A percentile compares a stretch with the other conserved stretches of the same genome.
phyloP scores from a whole-genome alignment of 148 eudicot genomes.

The Camellia lanceoleosa region DNA sequence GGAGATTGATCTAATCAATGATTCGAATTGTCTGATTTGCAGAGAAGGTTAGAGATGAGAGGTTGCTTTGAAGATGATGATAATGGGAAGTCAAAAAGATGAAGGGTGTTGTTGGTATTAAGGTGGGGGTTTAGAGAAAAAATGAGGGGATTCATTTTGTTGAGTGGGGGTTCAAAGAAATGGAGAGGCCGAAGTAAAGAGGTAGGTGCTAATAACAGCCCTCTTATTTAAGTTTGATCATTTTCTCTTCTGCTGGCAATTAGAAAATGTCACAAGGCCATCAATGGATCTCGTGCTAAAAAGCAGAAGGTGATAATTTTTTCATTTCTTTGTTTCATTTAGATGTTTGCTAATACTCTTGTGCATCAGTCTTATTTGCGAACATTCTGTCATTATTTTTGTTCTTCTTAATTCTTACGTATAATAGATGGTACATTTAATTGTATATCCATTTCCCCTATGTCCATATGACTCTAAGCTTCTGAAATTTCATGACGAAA shows the following conservation, averaged over 20 bases:
- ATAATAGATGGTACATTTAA: background rate
- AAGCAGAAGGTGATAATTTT: slow-evolving; percentile 75
- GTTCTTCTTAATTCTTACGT: background rate
- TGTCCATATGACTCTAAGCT: background rate
- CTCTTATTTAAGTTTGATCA: background rate
- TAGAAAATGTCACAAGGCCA: slow-evolving; percentile 85
- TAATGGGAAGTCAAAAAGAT: too few relatives aligned
- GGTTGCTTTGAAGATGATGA: too few relatives aligned
- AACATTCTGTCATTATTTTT: background rate
- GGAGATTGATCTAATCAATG: too few relatives aligned
- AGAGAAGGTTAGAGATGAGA: too few relatives aligned
- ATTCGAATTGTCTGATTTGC: too few relatives aligned
- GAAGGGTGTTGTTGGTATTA: too few relatives aligned
- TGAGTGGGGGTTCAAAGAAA: too few relatives aligned
- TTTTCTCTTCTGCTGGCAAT: slow-evolving; percentile 57
- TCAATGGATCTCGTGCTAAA: slow-evolving; percentile 92
- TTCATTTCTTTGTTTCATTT: background rate
- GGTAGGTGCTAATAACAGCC: too few relatives aligned
- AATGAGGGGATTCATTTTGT: too few relatives aligned
- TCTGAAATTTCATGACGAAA: slow-evolving; percentile 13
- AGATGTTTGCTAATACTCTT: slow-evolving; percentile 6
- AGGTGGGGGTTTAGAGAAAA: too few relatives aligned
- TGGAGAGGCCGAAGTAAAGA: too few relatives aligned
- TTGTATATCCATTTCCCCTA: background rate
- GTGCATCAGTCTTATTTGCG: background rate